phyloP scores from a whole-genome alignment of 2,329 filamentous ascomycete genomes.

The Fusarium acutatum region DNA sequence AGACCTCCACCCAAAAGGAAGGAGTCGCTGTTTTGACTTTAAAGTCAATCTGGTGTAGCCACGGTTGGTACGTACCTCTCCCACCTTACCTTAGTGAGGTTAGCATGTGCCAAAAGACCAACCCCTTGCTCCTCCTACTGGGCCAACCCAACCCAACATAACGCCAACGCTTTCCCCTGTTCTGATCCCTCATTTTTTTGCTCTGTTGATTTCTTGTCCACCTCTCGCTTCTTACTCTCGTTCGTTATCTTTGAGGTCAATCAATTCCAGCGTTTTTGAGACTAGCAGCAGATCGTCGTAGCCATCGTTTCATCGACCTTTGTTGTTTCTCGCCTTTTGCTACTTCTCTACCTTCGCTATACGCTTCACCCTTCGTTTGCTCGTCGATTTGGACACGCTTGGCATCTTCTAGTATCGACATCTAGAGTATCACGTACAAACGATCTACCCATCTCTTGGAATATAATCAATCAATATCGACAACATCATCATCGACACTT shows the following conservation, averaged over 20 bases:
- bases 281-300: slow-evolving; percentile 7
- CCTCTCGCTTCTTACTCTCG: slow-evolving; percentile 19
- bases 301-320: slow-evolving; percentile 6
- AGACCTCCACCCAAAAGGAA: slow-evolving; percentile 17
- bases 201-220: slow-evolving; percentile 23
- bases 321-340: slow-evolving; percentile 26
- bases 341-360: slow-evolving; percentile 28
- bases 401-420: slow-evolving; percentile 3
- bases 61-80: slow-evolving; percentile 22
- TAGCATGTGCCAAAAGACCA: slow-evolving; percentile 4
- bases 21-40: slow-evolving; percentile 13
- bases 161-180: slow-evolving; percentile 34
- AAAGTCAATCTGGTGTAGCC: slow-evolving; percentile 9
- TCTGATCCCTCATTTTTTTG: slow-evolving; percentile 16
- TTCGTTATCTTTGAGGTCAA: slow-evolving; percentile 16
- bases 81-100: background rate
- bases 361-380: slow-evolving; percentile 7
- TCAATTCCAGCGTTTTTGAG: slow-evolving; percentile 9
- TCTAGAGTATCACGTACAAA: background rate
- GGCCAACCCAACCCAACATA: slow-evolving; percentile 31
- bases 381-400: slow-evolving; percentile 12
- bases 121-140: slow-evolving; percentile 27
- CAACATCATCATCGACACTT: background rate
- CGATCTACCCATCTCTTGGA: background rate
- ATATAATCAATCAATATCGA: background rate